A percentile compares a stretch with the other conserved stretches of the same genome.
These are phyloP conservation scores for Tetracentron sinense DNA, from an alignment of 164 flowering plant species.

Conservation along the genomic window DNA sequence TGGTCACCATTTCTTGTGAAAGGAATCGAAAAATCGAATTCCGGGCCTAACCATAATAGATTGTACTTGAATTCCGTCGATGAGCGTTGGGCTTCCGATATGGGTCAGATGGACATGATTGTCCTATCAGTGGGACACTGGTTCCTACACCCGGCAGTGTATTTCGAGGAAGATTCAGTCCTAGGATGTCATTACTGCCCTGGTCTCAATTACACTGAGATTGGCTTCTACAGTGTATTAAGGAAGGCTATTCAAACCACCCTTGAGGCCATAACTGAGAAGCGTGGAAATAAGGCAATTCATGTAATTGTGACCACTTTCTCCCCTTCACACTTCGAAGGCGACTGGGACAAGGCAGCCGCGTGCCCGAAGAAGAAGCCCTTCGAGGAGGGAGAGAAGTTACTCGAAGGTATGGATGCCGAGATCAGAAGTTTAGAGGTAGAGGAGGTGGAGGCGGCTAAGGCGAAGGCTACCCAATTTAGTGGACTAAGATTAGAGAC, in stretches of 20 bases:
- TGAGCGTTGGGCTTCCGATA: conserved; percentile 66
- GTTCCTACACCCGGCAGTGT: conserved; percentile 83
- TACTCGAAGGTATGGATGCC: conserved; percentile 60
- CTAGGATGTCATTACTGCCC: conserved; percentile 82
- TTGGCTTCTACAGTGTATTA: conserved; percentile 68
- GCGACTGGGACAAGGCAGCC: conserved; percentile 88
- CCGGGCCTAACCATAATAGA: conserved; percentile 40
- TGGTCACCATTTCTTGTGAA: conserved; percentile 93
- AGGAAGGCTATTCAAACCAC: conserved; percentile 64
- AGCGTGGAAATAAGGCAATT: conserved; percentile 23
- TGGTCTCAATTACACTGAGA: conserved; percentile 61
- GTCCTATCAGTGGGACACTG: conserved; percentile 89
- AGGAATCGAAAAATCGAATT: conserved; percentile 67
- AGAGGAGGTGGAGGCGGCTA: conserved; percentile 48
- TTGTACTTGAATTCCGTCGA: conserved; percentile 59
- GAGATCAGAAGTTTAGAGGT: conserved; percentile 66
- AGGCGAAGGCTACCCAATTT: conserved; percentile 13
- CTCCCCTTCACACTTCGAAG: conserved; percentile 88
- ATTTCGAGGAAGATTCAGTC: conserved; percentile 40
- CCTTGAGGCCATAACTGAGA: conserved; percentile 38
- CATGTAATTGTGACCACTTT: conserved; percentile 66
- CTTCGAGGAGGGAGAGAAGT: conserved; percentile 51
- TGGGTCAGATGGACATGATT: conserved; percentile 53
- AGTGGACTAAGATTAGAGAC: conserved; percentile 40
- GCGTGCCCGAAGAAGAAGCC: conserved; percentile 73